Percentiles rank a stretch among this genome's conserved stretches.
phyloP scores from a whole-genome alignment of 176 grass and related monocot genomes.

The Aegilops tauschii region DNA sequence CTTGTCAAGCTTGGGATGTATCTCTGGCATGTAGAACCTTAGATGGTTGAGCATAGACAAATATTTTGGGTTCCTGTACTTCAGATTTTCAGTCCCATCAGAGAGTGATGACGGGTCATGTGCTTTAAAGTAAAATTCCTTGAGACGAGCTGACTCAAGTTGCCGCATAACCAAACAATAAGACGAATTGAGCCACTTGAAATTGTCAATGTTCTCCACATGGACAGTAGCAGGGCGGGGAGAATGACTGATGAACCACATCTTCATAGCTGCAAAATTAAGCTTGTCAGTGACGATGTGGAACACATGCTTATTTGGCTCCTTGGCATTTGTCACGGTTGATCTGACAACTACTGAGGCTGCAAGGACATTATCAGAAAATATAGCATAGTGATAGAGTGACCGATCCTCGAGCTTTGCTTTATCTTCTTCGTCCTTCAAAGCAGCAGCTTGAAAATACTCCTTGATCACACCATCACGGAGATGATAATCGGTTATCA shows the following conservation, averaged over 20 bases:
- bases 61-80: slow-evolving; percentile 96
- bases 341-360: slow-evolving; percentile 91
- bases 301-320: slow-evolving; percentile 92
- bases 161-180: slow-evolving; percentile 92
- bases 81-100: slow-evolving; percentile 84
- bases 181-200: slow-evolving; percentile 96
- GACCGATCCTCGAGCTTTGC: slow-evolving; percentile 73
- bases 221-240: slow-evolving; percentile 57
- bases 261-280: slow-evolving; percentile 97
- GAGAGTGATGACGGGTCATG: slow-evolving; percentile 86
- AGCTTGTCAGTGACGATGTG: slow-evolving; percentile 91
- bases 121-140: slow-evolving; percentile 98
- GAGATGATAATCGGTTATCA: slow-evolving; percentile 77
- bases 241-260: slow-evolving; percentile 80
- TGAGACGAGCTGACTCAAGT: slow-evolving; percentile 86
- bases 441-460: slow-evolving; percentile 33
- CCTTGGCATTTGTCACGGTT: slow-evolving; percentile 63
- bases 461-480: slow-evolving; percentile 36
- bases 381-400: slow-evolving; percentile 95
- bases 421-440: slow-evolving; percentile 53
- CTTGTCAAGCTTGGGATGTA: slow-evolving; percentile 92
- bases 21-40: slow-evolving; percentile 95
- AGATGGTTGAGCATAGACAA: slow-evolving; percentile 98
- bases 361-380: slow-evolving; percentile 94
- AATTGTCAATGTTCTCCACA: slow-evolving; percentile 89